A percentile compares a stretch with the other conserved stretches of the same genome.
These are phyloP conservation scores for Cladosporium sp. DNA, from an alignment of 2,329 filamentous ascomycete species.

Conservation along the genomic window DNA sequence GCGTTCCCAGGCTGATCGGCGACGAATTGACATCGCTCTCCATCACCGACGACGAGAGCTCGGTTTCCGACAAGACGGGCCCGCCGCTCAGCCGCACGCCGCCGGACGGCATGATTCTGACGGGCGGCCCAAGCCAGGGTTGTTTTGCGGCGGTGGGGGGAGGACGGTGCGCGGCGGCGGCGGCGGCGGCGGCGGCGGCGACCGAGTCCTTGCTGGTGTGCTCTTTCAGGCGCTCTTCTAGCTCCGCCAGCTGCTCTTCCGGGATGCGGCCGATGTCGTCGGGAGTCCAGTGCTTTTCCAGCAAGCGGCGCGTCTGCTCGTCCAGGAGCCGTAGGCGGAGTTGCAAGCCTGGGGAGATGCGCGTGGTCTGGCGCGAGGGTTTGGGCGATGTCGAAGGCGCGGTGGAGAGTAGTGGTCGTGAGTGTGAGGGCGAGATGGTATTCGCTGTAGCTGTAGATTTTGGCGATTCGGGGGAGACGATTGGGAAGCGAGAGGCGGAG, in stretches of 20 bases:
- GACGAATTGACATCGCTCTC: slow-evolving; percentile 49
- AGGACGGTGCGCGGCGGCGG: slow-evolving; percentile 45
- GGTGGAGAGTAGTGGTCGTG: background rate
- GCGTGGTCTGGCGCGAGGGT: slow-evolving; percentile 39
- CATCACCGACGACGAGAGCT: slow-evolving; percentile 31
- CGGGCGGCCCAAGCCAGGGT: slow-evolving; percentile 63
- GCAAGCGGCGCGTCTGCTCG: slow-evolving; percentile 39
- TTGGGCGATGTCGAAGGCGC: slow-evolving; percentile 12
- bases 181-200: slow-evolving; percentile 63
- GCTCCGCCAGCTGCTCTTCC: slow-evolving; percentile 67
- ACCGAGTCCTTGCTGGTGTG: slow-evolving; percentile 4
- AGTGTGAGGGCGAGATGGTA: background rate
- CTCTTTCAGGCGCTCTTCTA: slow-evolving; percentile 57
- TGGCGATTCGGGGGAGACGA: background rate
- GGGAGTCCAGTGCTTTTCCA: slow-evolving; percentile 27
- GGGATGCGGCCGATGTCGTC: slow-evolving; percentile 66
- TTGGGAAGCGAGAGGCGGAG: background rate
- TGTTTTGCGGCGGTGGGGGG: slow-evolving; percentile 49
- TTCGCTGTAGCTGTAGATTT: background rate
- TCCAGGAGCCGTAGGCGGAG: slow-evolving; percentile 47
- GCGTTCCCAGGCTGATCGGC: slow-evolving; percentile 55
- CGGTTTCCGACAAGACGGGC: slow-evolving; percentile 40
- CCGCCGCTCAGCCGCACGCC: slow-evolving; percentile 34
- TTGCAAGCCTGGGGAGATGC: slow-evolving; percentile 44
- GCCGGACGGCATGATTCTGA: slow-evolving; percentile 28